These are phyloP conservation scores for Pichiaceae sp. DNA, from an alignment of 1,139 yeast genomes.

Conservation along the genomic window DNA sequence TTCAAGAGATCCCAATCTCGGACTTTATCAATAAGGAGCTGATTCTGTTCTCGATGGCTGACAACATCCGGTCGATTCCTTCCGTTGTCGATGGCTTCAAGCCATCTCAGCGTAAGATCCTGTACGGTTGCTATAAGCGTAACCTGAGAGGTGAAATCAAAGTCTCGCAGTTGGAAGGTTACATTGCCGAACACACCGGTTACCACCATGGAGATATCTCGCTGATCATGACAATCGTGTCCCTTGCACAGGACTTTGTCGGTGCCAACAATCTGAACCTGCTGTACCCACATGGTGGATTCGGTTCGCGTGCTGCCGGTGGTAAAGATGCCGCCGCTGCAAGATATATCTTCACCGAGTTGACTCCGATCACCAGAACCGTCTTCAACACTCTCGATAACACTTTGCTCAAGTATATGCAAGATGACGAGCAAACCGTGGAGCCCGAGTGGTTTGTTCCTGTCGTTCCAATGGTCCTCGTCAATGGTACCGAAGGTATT, in stretches of 20 bases:
- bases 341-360: slow-evolving; percentile 89
- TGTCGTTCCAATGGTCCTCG: slow-evolving; percentile 82
- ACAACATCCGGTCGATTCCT: slow-evolving; percentile 92
- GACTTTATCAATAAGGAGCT: slow-evolving; percentile 94
- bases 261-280: slow-evolving; percentile 88
- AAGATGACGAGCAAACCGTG: slow-evolving; percentile 89
- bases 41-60: slow-evolving; percentile 94
- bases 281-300: slow-evolving; percentile 87
- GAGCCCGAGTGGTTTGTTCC: slow-evolving; percentile 98
- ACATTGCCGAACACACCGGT: slow-evolving; percentile 81
- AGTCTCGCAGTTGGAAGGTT: slow-evolving; percentile 88
- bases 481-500: slow-evolving; percentile 96
- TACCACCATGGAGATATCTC: slow-evolving; percentile 96
- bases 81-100: slow-evolving; percentile 91
- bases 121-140: slow-evolving; percentile 82
- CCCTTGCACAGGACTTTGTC: slow-evolving; percentile 89
- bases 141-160: slow-evolving; percentile 72
- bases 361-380: slow-evolving; percentile 65
- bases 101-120: slow-evolving; percentile 94
- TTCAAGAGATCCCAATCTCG: slow-evolving; percentile 74
- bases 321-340: slow-evolving; percentile 99
- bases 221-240: slow-evolving; percentile 80
- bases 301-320: slow-evolving; percentile 95
- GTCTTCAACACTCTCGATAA: slow-evolving; percentile 78
- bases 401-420: slow-evolving; percentile 68